Base-by-base conservation (phyloP, 176 grass and related monocot genomes). In the Coix lacrymajobi region DNA sequence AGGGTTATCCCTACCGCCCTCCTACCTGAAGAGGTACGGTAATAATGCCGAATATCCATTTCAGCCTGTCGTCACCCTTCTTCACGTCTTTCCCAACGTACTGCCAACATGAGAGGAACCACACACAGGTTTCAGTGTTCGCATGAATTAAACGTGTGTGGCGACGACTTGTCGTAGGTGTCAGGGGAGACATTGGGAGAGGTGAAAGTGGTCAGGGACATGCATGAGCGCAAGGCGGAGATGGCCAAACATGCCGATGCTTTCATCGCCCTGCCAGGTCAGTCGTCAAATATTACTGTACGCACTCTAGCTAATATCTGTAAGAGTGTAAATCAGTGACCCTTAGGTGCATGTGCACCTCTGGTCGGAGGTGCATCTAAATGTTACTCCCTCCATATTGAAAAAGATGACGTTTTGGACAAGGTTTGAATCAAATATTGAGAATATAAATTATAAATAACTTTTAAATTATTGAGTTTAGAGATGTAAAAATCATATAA, bases 221-320 rank as follows among this genome's bases (percentile, higher is more conserved):
- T 94, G 92, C 92, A 94, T 71, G 89, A 94, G 81, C 89, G 92
- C 71, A 94, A 94, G 80, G 84, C 89, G 60, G 92, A 91, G 89
- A 94, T 94, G 92, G 89, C 89, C 11, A 94, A 87, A 69, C 89
- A 89, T 71, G 77, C 92, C 33, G 92, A 94, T 65, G 86, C 92
- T 33, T 94, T 94, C 83, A 82, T 94, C 63, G 92, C 89, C 30
- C 84, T 94, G 56, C 92, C 92, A 85, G 92, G 91, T 93, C 62
- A 8, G 30, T 76, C 73, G 61, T 75, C 72, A 76, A 58, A 34
- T 20, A 36, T 32, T 9, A 14, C n/a, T n/a, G n/a, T n/a, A n/a
- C n/a, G n/a, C n/a, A 13, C 6, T 51, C 48, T 51, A 8, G 48
- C 48, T 51, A 15, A 34, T n/a, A n/a, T n/a, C n/a, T n/a, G n/a